These are phyloP conservation scores for Dalbergia oliveri DNA, from an alignment of 306 rosid species.

Conservation along the genomic window DNA sequence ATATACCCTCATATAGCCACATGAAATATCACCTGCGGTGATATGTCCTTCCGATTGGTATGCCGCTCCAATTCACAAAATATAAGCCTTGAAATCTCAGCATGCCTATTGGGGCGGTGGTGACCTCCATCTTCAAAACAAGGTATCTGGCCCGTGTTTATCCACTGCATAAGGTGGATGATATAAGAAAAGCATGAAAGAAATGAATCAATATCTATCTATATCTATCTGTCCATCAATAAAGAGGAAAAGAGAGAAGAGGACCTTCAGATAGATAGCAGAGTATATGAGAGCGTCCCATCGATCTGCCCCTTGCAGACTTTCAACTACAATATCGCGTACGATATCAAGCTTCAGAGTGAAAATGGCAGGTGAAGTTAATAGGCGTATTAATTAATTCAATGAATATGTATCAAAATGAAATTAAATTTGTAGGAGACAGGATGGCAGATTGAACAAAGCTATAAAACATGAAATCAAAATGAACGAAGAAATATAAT, in stretches of 20 bases:
- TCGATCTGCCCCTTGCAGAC: conserved; percentile 60
- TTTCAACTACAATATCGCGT: conserved; percentile 66
- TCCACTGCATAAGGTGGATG: conserved; percentile 78
- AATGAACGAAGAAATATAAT: neutral
- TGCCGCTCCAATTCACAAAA: conserved; percentile 83
- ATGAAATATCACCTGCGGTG: conserved; percentile 71
- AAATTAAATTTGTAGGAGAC: neutral
- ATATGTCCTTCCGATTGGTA: conserved; percentile 68
- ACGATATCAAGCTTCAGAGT: conserved; percentile 85
- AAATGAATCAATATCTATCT: neutral
- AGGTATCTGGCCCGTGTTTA: conserved; percentile 96
- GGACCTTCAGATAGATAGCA: conserved; percentile 94
- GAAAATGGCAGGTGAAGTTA: conserved; percentile 32
- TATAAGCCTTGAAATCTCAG: conserved; percentile 95
- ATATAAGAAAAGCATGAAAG: conserved; percentile 19
- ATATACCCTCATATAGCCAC: neutral
- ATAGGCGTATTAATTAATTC: neutral
- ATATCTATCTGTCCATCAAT: neutral
- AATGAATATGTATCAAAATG: neutral
- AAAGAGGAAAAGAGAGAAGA: conserved; percentile 25
- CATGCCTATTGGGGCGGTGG: conserved; percentile 95
- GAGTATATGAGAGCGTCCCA: conserved; percentile 85
- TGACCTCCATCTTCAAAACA: conserved; percentile 99
- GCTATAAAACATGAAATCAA: neutral
- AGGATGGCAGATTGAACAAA: neutral